Percentiles rank a stretch among this genome's conserved stretches.
phyloP scores from a whole-genome alignment of 116 monocot species.

The Trichopus zeylanicus region DNA sequence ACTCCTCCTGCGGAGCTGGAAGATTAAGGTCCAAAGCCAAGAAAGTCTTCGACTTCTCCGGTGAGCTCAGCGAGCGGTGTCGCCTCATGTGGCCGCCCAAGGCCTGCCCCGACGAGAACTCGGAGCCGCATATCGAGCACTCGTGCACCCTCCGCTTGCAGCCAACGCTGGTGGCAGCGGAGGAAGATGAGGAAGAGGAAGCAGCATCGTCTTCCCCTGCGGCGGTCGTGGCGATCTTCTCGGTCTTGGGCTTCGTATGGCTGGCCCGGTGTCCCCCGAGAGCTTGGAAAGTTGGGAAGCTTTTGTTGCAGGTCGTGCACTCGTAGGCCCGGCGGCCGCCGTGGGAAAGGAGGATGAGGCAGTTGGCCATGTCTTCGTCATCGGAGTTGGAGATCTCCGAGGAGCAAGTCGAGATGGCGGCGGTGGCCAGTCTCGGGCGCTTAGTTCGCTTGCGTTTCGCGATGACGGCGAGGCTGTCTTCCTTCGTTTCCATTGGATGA shows the following conservation, averaged over 20 bases:
- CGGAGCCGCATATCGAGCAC: slow-evolving; percentile 47
- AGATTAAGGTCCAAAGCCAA: slow-evolving; percentile 40
- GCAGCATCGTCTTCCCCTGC: neutral
- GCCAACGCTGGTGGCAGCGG: neutral
- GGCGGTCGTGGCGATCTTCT: too few species aligned
- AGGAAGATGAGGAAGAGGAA: neutral
- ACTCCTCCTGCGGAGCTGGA: slow-evolving; percentile 34
- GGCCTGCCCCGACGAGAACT: slow-evolving; percentile 50
- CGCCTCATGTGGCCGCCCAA: slow-evolving; percentile 59
- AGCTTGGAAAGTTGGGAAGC: slow-evolving; percentile 77
- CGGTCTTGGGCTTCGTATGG: slow-evolving; percentile 52
- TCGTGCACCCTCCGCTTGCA: slow-evolving; percentile 28
- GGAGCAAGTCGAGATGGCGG: slow-evolving; percentile 24
- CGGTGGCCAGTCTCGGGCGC: too few species aligned
- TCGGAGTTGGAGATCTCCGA: slow-evolving; percentile 20
- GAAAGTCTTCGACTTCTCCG: slow-evolving; percentile 16
- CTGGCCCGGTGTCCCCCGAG: slow-evolving; percentile 88
- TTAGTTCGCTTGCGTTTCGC: too few species aligned
- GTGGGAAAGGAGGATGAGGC: slow-evolving; percentile 67
- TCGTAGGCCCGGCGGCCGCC: slow-evolving; percentile 47
- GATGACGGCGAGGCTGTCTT: too few species aligned
- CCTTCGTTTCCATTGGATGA: too few species aligned
- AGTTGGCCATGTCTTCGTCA: slow-evolving; percentile 77
- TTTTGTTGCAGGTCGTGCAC: slow-evolving; percentile 76
- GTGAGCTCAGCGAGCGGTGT: slow-evolving; percentile 21